Percentiles rank a stretch among this genome's conserved stretches.
Evolutionary conservation across 116 monocot species (phyloP).

Genomic region (Phalaenopsis hybrid): DNA sequence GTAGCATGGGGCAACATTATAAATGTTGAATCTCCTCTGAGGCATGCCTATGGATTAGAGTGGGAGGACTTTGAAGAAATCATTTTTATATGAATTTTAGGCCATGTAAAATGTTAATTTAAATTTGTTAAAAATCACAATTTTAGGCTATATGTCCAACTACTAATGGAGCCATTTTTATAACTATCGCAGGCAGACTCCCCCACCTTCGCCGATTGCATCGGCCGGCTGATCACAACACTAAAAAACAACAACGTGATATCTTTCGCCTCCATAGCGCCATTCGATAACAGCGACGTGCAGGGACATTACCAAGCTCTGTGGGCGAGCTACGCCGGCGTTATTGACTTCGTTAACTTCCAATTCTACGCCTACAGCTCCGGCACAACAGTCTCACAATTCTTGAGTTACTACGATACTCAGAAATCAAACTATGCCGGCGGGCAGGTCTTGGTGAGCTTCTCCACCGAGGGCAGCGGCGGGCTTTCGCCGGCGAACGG

Average conservation of each 20-base stretch:
- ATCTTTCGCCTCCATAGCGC: slow-evolving; percentile 37
- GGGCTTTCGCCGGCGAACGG: slow-evolving; percentile 24
- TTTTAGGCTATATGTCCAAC: too few relatives aligned
- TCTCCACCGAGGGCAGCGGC: slow-evolving; percentile 9
- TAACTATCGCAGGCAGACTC: background rate
- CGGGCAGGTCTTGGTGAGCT: slow-evolving; percentile 35
- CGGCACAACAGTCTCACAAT: slow-evolving; percentile 20
- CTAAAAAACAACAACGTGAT: slow-evolving; percentile 24
- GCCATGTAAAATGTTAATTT: too few relatives aligned
- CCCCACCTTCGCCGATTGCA: slow-evolving; percentile 29
- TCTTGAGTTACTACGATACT: slow-evolving; percentile 16
- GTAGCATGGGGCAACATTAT: too few relatives aligned
- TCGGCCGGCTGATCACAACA: slow-evolving; percentile 17
- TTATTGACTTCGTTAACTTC: slow-evolving; percentile 36
- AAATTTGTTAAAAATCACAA: too few relatives aligned
- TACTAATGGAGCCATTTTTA: too few relatives aligned
- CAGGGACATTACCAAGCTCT: slow-evolving; percentile 26
- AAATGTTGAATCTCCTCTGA: too few relatives aligned
- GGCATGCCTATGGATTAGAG: too few relatives aligned
- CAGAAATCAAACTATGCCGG: slow-evolving; percentile 26
- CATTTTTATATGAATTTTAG: too few relatives aligned
- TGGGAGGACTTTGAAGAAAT: too few relatives aligned
- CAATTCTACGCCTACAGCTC: slow-evolving; percentile 31
- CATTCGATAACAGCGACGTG: slow-evolving; percentile 17
- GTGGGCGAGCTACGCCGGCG: slow-evolving; percentile 17